A percentile compares a stretch with the other conserved stretches of the same genome.
Evolutionary conservation across 805 yeast genomes (phyloP).

Genomic region (Candida pseudofarinosa): DNA sequence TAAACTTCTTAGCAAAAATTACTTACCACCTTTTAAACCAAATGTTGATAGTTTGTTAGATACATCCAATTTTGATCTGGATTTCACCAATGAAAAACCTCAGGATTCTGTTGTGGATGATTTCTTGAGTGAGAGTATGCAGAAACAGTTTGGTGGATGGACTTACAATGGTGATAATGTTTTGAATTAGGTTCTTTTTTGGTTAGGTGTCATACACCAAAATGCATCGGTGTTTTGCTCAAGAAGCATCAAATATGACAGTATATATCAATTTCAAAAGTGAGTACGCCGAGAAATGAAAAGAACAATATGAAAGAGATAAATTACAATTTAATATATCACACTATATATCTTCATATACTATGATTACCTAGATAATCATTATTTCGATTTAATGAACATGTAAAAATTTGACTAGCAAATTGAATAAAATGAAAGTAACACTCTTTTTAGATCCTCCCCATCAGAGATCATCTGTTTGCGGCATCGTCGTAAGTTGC

Average conservation of each 20-base stretch:
- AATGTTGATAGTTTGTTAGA: constrained; percentile 80
- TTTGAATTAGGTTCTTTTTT: constrained; percentile 8
- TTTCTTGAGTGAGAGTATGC: constrained; percentile 89
- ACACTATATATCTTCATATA: background rate
- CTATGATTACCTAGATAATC: background rate
- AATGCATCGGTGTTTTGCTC: too few species aligned
- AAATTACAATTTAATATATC: too few species aligned
- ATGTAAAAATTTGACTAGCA: background rate
- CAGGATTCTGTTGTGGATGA: constrained; percentile 94
- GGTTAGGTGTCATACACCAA: too few species aligned
- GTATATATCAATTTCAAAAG: too few species aligned
- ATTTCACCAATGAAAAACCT: constrained; percentile 89
- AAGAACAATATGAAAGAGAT: too few species aligned
- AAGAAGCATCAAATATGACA: too few species aligned
- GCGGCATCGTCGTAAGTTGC: constrained; percentile 35
- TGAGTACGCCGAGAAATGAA: too few species aligned
- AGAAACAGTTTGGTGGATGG: constrained; percentile 98
- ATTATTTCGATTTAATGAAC: background rate
- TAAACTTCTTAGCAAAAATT: constrained; percentile 75
- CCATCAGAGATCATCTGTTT: constrained; percentile 12
- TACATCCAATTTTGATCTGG: constrained; percentile 89
- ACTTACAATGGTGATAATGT: constrained; percentile 73
- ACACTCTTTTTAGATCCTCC: background rate
- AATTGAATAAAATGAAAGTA: background rate
- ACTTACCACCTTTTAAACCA: constrained; percentile 94